Conservation (phyloP, 108 stramenopile species). For the Cyclostephanos tholiformis region DNA sequence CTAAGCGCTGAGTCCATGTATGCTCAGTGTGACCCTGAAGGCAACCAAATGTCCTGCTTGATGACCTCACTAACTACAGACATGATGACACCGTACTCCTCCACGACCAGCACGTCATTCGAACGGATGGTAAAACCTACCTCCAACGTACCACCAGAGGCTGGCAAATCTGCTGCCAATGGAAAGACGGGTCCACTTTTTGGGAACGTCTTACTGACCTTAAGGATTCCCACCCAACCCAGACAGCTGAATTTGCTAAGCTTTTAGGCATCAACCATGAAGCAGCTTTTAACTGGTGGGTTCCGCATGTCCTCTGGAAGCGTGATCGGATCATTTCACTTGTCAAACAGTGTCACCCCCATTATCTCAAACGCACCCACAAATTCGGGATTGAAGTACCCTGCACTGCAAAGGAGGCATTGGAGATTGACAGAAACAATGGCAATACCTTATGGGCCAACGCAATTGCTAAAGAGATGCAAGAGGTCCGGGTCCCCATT, state of each 20-base stretch:
- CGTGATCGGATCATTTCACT: background rate
- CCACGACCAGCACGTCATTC: too few species aligned
- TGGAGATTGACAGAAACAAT: background rate
- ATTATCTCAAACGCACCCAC: background rate
- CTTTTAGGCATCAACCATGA: background rate
- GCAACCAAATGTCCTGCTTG: too few species aligned
- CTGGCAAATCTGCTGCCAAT: background rate
- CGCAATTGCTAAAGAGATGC: background rate
- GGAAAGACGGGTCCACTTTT: background rate
- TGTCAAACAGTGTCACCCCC: background rate
- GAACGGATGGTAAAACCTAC: too few species aligned
- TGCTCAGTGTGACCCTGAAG: too few species aligned
- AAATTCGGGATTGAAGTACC: background rate
- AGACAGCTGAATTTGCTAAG: background rate
- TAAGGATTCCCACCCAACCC: background rate
- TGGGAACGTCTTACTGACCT: background rate
- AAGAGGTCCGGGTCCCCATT: background rate
- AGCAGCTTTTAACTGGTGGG: constrained; percentile 2
- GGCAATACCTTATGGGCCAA: background rate
- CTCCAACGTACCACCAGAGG: too few species aligned
- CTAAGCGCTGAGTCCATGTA: background rate
- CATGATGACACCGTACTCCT: too few species aligned
- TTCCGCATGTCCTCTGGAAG: background rate
- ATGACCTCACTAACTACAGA: background rate
- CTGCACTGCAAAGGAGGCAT: background rate